Base-by-base conservation (phyloP, 208 protist genomes). In the Blastocrithidia nonstop region DNA sequence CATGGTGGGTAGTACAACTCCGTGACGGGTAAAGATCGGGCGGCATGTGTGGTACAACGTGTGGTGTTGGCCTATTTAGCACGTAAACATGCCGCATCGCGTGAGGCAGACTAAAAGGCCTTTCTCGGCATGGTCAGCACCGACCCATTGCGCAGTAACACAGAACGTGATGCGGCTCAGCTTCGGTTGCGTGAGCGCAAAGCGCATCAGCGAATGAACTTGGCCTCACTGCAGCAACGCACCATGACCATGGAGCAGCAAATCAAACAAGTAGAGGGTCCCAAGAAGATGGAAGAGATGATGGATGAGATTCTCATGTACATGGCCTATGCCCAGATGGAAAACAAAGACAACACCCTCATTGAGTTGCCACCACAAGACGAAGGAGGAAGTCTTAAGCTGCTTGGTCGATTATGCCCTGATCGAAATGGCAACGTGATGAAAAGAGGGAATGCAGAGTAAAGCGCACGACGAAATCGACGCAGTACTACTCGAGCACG, bases 251-350 rank as follows among this genome's bases (percentile, higher is more conserved):
- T 95, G 50, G 61, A 86, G 53, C 28, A 41, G 26, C 55, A 85
- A 50, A 62, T 97, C 22, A 75, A 82, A 37, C 67, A 76, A 5
- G 73, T 87, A 41, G 92, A 97, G 45, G 93, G 89, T 1, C 78
- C 81, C 24, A 72, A 92, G 47, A 93, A 88, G 56, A 90, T 95
- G 67, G 92, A 96, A 60, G 72, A 76, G 50, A 94, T 96, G 76
- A 71, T 95, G 28, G 88, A 95, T 37, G 77, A 87, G 45, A 63
- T 93, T 9, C 72, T 94, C 16, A 89, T 93, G 68, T 66, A 83
- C 57, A 93, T 95, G 71, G 68, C 92, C 6, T 84, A 94, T 47
- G 68, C 81, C 0, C 74, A 79, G 5, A 58, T 94, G 48, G 85
- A 91, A 44, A 76, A 56, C 22, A 23, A 41, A 4, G 48, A 80